A percentile compares a stretch with the other conserved stretches of the same genome.
Evolutionary conservation across 164 flowering plant genomes (phyloP).

Genomic region (Chloranthus sessilifolius): DNA sequence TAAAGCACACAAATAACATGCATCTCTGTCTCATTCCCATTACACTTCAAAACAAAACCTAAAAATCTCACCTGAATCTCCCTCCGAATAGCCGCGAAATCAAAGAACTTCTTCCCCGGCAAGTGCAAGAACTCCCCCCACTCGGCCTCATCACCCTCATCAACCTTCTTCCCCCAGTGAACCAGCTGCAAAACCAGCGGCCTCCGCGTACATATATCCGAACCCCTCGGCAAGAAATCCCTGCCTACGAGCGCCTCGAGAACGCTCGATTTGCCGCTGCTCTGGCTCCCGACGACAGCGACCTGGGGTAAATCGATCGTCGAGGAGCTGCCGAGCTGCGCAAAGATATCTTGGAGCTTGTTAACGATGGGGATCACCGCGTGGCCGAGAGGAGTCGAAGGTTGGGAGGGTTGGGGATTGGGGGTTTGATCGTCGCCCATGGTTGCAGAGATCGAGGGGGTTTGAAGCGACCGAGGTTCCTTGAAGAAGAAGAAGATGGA

Average conservation of each 20-base stretch:
- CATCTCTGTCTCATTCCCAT: background rate
- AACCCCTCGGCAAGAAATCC: constrained; percentile 82
- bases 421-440: constrained; percentile 29
- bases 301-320: constrained; percentile 90
- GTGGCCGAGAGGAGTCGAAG: constrained; percentile 23
- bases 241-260: constrained; percentile 92
- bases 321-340: constrained; percentile 66
- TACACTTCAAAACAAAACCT: background rate
- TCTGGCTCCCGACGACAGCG: constrained; percentile 91
- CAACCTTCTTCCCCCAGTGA: constrained; percentile 50
- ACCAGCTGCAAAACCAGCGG: constrained; percentile 89
- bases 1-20: background rate
- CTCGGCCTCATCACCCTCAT: constrained; percentile 58
- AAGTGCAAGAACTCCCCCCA: constrained; percentile 90
- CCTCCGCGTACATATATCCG: constrained; percentile 86
- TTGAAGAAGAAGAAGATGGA: no score
- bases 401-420: background rate
- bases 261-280: constrained; percentile 94
- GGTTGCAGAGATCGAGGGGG: no score
- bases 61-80: constrained; percentile 72
- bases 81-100: constrained; percentile 68
- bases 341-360: constrained; percentile 90
- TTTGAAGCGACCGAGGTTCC: no score
- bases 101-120: constrained; percentile 57
- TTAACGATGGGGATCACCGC: constrained; percentile 88